phyloP scores from a whole-genome alignment of 1,139 yeast genomes.

The Candida smagusa region DNA sequence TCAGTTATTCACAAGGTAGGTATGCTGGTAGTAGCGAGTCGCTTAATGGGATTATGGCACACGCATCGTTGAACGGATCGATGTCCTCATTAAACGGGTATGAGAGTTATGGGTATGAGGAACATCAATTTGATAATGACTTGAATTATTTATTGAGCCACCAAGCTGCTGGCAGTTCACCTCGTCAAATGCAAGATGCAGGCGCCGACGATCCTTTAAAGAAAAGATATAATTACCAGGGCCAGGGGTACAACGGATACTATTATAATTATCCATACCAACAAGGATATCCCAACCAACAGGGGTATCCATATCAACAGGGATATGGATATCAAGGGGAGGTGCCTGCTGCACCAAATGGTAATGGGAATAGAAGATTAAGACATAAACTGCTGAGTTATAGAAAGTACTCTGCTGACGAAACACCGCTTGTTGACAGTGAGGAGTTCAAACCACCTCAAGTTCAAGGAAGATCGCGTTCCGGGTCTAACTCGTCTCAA shows the following conservation, averaged over 20 bases:
- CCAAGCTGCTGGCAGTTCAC: constrained; percentile 1
- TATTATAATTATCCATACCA: constrained; percentile 1
- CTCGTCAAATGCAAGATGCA: neutral
- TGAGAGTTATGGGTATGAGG: constrained; percentile 5
- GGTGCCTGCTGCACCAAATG: neutral
- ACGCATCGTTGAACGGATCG: constrained; percentile 4
- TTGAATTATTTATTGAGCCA: constrained; percentile 16
- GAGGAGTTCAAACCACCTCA: constrained; percentile 3
- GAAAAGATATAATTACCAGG: neutral
- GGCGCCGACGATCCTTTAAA: neutral
- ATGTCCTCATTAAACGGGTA: constrained; percentile 3
- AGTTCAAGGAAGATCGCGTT: constrained; percentile 2
- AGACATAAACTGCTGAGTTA: constrained; percentile 1
- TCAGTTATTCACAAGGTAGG: constrained; percentile 2
- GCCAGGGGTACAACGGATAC: neutral
- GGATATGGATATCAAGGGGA: neutral
- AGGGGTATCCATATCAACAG: neutral
- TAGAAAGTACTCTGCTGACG: constrained; percentile 13
- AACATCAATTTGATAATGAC: constrained; percentile 21
- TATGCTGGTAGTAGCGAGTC: constrained; percentile 2
- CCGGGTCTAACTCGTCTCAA: constrained; percentile 4
- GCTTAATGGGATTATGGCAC: constrained; percentile 2
- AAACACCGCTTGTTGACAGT: constrained; percentile 21
- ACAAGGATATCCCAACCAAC: neutral
- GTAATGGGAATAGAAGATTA: neutral